Evolutionary conservation across 805 yeast species (phyloP).

Genomic region (Yarrowia divulgata): DNA sequence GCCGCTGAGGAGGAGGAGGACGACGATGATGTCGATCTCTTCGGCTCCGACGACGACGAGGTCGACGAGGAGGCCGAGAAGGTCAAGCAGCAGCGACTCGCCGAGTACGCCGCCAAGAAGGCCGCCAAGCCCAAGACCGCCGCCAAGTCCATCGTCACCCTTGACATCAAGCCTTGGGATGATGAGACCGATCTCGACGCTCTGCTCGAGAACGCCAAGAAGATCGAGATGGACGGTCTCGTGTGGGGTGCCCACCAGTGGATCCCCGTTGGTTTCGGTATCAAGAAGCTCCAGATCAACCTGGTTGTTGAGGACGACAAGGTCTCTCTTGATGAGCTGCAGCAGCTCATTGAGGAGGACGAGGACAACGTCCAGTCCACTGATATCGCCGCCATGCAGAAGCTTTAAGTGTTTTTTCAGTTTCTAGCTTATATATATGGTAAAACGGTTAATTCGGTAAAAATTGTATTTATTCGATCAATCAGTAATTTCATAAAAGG

Average conservation of each 20-base stretch:
- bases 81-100: conserved; percentile 96
- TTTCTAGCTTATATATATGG: conserved; percentile 32
- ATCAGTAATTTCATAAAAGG: no score
- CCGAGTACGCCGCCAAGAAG: conserved; percentile 97
- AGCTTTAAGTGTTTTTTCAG: conserved; percentile 65
- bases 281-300: conserved; percentile 98
- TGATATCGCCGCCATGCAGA: conserved; percentile 98
- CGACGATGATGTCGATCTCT: conserved; percentile 89
- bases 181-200: conserved; percentile 97
- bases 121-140: conserved; percentile 97
- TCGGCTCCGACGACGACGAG: conserved; percentile 93
- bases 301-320: conserved; percentile 96
- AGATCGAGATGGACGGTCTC: conserved; percentile 89
- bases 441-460: conserved; percentile 39
- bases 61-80: conserved; percentile 97
- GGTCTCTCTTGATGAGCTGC: conserved; percentile 90
- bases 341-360: conserved; percentile 77
- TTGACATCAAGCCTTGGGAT: conserved; percentile 99
- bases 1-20: conserved; percentile 76
- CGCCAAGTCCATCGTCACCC: conserved; percentile 95
- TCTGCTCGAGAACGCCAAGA: conserved; percentile 84
- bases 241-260: conserved; percentile 97
- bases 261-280: conserved; percentile 99
- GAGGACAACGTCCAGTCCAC: conserved; percentile 99
- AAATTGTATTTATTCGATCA: conserved; percentile 8